Evolutionary conservation across 352 stramenopile genomes (phyloP).

Genomic region (Globisporangium emineosum): DNA sequence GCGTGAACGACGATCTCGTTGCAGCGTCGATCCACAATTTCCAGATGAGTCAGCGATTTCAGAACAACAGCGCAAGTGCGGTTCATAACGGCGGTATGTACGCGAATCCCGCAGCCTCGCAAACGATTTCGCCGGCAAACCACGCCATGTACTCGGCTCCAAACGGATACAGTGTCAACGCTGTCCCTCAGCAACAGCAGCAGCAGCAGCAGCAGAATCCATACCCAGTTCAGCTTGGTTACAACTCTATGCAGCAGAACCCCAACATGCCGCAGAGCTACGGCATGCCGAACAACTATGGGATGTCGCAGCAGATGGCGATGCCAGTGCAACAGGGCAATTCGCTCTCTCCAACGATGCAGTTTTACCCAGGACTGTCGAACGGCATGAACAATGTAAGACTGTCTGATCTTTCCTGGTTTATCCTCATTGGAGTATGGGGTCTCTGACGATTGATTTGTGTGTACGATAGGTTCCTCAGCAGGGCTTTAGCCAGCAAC

Average conservation of each 20-base stretch:
- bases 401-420: neutral
- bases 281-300: slow-evolving; percentile 29
- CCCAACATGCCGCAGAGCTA: slow-evolving; percentile 51
- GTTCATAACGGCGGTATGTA: slow-evolving; percentile 14
- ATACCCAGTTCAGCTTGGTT: slow-evolving; percentile 41
- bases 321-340: slow-evolving; percentile 13
- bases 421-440: neutral
- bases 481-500: slow-evolving; percentile 10
- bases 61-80: slow-evolving; percentile 11
- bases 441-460: neutral
- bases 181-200: slow-evolving; percentile 13
- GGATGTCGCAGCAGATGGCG: slow-evolving; percentile 7
- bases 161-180: slow-evolving; percentile 42
- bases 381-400: slow-evolving; percentile 18
- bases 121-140: slow-evolving; percentile 37
- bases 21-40: slow-evolving; percentile 76
- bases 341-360: slow-evolving; percentile 5
- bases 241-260: slow-evolving; percentile 38
- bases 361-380: slow-evolving; percentile 12
- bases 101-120: slow-evolving; percentile 10
- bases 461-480: slow-evolving; percentile 3
- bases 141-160: slow-evolving; percentile 46
- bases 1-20: slow-evolving; percentile 66
- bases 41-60: slow-evolving; percentile 61
- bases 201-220: slow-evolving; percentile 21